phyloP scores from a whole-genome alignment of 2,329 filamentous ascomycete species.

The Aspergillus novofumigatus region DNA sequence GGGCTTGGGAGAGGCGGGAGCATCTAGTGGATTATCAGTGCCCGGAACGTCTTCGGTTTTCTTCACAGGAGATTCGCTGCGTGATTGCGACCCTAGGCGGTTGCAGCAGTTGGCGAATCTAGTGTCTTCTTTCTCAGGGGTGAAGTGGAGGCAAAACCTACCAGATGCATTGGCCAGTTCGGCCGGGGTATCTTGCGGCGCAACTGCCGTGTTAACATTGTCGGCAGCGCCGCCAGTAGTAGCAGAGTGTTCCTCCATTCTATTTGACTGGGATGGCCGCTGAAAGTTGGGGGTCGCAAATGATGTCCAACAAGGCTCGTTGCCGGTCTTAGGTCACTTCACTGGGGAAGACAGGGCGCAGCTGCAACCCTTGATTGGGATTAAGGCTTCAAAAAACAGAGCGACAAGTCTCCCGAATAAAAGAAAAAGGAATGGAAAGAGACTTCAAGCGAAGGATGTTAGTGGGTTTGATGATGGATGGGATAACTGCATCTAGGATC shows the following conservation, averaged over 20 bases:
- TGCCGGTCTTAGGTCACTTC: slow-evolving; percentile 18
- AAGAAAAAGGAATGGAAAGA: slow-evolving; percentile 1
- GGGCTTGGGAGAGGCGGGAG: slow-evolving; percentile 59
- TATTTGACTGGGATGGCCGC: slow-evolving; percentile 20
- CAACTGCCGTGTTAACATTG: slow-evolving; percentile 23
- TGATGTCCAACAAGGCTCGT: slow-evolving; percentile 28
- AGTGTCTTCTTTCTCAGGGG: slow-evolving; percentile 7
- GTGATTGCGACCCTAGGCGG: slow-evolving; percentile 29
- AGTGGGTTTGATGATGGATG: slow-evolving; percentile 13
- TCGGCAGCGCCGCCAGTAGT: slow-evolving; percentile 24
- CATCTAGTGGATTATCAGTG: slow-evolving; percentile 66
- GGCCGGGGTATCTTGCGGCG: slow-evolving; percentile 26
- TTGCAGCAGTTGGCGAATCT: slow-evolving; percentile 17
- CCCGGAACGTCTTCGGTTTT: slow-evolving; percentile 25
- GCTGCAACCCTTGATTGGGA: slow-evolving; percentile 5
- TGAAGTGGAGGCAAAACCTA: slow-evolving; percentile 18
- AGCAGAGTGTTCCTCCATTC: slow-evolving; percentile 35
- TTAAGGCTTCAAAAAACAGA: not conserved
- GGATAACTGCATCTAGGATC: slow-evolving; percentile 17
- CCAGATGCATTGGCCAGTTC: slow-evolving; percentile 29
- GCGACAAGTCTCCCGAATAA: not conserved
- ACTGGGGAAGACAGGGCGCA: slow-evolving; percentile 8
- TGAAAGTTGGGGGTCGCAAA: slow-evolving; percentile 26
- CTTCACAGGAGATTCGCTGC: slow-evolving; percentile 28
- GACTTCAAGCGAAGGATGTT: slow-evolving; percentile 4